Evolutionary conservation across 2,329 filamentous ascomycete genomes (phyloP), one percentile per base, ranked within the genome.

Genomic region (Domatiomyces catenatus): DNA sequence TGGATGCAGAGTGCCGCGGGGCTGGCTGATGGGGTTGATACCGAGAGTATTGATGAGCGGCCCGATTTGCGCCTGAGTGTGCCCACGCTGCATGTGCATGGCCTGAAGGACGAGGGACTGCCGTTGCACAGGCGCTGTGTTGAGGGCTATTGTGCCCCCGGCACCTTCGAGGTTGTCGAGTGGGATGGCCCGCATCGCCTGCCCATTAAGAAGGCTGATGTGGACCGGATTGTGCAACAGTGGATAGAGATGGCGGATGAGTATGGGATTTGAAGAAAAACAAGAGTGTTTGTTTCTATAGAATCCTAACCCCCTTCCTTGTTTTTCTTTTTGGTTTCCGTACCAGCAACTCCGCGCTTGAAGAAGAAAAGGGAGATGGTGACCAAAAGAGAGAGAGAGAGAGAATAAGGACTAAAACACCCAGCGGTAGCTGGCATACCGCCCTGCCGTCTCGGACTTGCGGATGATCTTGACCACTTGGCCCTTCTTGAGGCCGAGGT

Each of bases 381-480:
- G 3, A 67, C 69, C 56, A 53, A 32, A 43, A 44, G 28, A 36
- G 4, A 36, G 28, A 10, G 4, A 36, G 12, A 36, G 5, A 39
- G 32, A 15, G 2, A 10, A 39, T 2, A 39, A 32, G 2, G 26
- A 32, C 12, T 39, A 39, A 39, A 39, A 72, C 32, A 73, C 76
- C 78, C 78, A 82, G 61, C 90, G 75, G 70, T 98, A 98, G 77
- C 87, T 94, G 47, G 92, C 92, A 70, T 98, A 98, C 49, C 92
- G 77, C 54, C 92, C 92, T 12, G 92, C 92, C 50, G 92, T 98
- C 75, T 96, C 92, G 64, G 83, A 89, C 67, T 84, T 89, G 58
- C 92, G 77, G 62, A 98, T 95, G 62, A 98, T 98, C 79, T 98
- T 98, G 62, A 98, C 92, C 2, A 98, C 89, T 69, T 95, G 86